These are phyloP conservation scores for Didymella lethalis DNA, from an alignment of 2,329 filamentous ascomycete species.

Conservation along the genomic window DNA sequence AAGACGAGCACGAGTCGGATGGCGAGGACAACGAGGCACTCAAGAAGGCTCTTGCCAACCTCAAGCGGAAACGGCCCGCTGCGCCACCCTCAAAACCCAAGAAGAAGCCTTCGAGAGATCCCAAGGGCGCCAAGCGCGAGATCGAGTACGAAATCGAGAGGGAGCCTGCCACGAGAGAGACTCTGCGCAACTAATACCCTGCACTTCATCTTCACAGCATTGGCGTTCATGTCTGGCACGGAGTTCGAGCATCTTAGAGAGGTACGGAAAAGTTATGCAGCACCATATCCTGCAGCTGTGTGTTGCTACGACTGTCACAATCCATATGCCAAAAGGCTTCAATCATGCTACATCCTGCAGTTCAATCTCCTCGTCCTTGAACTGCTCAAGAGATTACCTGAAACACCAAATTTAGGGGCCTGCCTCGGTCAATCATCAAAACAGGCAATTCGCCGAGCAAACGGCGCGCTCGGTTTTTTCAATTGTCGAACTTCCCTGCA, in stretches of 20 bases:
- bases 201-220: slow-evolving; percentile 20
- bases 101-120: slow-evolving; percentile 61
- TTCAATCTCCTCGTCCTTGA: not conserved
- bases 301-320: slow-evolving; percentile 2
- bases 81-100: slow-evolving; percentile 62
- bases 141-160: slow-evolving; percentile 81
- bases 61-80: slow-evolving; percentile 65
- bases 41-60: slow-evolving; percentile 62
- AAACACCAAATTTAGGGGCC: not conserved
- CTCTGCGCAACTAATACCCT: slow-evolving; percentile 43
- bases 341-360: not conserved
- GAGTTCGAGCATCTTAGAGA: slow-evolving; percentile 22
- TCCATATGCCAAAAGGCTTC: slow-evolving; percentile 3
- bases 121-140: slow-evolving; percentile 69
- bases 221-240: slow-evolving; percentile 26
- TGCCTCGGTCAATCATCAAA: not conserved
- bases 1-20: slow-evolving; percentile 63
- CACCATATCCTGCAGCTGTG: not conserved
- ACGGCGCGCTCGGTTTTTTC: not conserved
- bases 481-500: slow-evolving; percentile 2
- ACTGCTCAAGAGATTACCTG: not conserved
- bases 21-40: slow-evolving; percentile 63
- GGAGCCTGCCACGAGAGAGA: slow-evolving; percentile 57
- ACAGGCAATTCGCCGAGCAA: not conserved
- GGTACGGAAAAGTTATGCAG: slow-evolving; percentile 20